Evolutionary conservation across 2,329 filamentous ascomycete genomes (phyloP).

Genomic region (Xylariaceae sp.): DNA sequence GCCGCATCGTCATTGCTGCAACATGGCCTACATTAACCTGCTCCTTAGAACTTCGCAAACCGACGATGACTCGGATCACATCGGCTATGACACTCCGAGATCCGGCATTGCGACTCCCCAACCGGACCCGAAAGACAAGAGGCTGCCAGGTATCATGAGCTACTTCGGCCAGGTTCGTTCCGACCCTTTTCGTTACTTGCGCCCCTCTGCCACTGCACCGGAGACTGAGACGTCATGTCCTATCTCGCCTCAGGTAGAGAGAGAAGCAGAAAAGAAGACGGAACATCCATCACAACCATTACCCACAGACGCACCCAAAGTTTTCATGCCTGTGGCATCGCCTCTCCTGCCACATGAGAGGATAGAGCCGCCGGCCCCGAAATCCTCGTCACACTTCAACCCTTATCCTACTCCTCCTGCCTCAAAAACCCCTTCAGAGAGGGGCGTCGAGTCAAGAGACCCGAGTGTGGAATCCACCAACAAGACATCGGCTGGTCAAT

Average conservation of each 20-base stretch:
- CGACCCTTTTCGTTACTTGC: constrained; percentile 53
- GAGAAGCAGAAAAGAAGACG: constrained; percentile 21
- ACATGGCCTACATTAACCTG: constrained; percentile 46
- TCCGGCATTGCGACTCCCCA: constrained; percentile 90
- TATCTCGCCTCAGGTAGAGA: constrained; percentile 34
- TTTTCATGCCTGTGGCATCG: constrained; percentile 24
- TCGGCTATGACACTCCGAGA: constrained; percentile 81
- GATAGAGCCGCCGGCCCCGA: constrained; percentile 24
- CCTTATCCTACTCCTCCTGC: constrained; percentile 57
- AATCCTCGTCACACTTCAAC: constrained; percentile 30
- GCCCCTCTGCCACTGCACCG: constrained; percentile 37
- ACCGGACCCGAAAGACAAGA: constrained; percentile 90
- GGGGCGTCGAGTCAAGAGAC: constrained; percentile 40
- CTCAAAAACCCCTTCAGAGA: constrained; percentile 45
- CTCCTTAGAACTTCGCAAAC: constrained; percentile 50
- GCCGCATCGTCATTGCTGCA: constrained; percentile 17
- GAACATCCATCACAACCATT: constrained; percentile 21
- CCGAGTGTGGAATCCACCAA: constrained; percentile 37
- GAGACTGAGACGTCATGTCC: constrained; percentile 33
- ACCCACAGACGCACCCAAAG: constrained; percentile 22
- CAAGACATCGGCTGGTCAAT: constrained; percentile 31
- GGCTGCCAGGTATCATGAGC: constrained; percentile 91
- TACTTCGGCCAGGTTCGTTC: constrained; percentile 99
- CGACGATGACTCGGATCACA: constrained; percentile 73
- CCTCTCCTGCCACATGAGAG: constrained; percentile 40